These are phyloP conservation scores for Alternaria burnsii DNA, from an alignment of 2,329 filamentous ascomycete species.

Conservation along the genomic window DNA sequence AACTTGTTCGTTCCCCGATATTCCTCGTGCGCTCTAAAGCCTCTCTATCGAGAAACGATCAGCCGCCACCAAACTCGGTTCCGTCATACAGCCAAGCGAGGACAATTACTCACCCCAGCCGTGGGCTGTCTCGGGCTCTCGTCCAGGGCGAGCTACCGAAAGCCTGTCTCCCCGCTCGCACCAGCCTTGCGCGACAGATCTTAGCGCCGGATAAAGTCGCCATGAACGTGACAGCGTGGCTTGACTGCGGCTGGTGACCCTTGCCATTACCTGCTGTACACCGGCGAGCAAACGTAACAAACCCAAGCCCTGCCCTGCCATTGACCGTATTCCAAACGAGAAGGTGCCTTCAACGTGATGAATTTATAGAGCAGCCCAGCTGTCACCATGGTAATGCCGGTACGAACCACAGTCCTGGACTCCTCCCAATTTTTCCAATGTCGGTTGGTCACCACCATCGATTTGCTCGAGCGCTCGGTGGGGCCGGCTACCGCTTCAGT, in stretches of 20 bases:
- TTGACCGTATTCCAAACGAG: constrained; percentile 13
- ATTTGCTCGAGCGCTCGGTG: constrained; percentile 6
- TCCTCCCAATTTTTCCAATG: not conserved
- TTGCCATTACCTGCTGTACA: constrained; percentile 26
- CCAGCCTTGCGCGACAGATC: constrained; percentile 28
- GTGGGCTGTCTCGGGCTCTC: constrained; percentile 26
- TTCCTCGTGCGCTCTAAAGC: constrained; percentile 40
- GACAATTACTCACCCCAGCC: constrained; percentile 24
- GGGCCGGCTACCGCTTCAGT: constrained; percentile 15
- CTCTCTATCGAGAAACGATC: constrained; percentile 37
- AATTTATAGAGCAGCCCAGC: not conserved
- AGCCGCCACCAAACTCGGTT: constrained; percentile 21
- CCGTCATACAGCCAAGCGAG: constrained; percentile 29
- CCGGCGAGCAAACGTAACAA: constrained; percentile 23
- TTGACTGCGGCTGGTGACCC: constrained; percentile 42
- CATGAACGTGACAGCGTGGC: constrained; percentile 37
- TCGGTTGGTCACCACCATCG: not conserved
- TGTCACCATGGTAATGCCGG: not conserved
- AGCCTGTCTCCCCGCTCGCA: constrained; percentile 26
- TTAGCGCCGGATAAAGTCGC: constrained; percentile 35
- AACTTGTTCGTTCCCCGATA: constrained; percentile 27
- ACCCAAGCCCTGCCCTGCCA: constrained; percentile 28
- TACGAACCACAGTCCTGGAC: not conserved
- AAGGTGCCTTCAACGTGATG: not conserved
- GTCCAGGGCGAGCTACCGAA: constrained; percentile 31